These are phyloP conservation scores for Cladorrhinum sp. DNA, from an alignment of 2,329 filamentous ascomycete genomes.

Conservation along the genomic window DNA sequence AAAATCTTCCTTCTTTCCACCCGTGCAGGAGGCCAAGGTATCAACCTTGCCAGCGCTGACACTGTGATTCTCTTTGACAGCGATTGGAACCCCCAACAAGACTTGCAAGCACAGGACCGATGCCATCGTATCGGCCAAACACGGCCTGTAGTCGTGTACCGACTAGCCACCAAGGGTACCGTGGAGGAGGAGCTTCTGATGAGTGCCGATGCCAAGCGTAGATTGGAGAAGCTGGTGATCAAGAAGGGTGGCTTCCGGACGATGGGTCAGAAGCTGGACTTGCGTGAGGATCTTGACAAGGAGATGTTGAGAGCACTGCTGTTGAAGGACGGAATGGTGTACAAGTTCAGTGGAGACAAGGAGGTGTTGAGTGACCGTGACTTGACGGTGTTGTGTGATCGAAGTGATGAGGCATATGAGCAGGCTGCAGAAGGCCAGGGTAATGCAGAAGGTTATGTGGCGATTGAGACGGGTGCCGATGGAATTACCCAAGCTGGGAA, in stretches of 20 bases:
- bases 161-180: slow-evolving; percentile 87
- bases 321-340: slow-evolving; percentile 69
- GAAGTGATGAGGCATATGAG: slow-evolving; percentile 60
- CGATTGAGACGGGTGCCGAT: slow-evolving; percentile 70
- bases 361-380: slow-evolving; percentile 73
- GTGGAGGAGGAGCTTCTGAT: slow-evolving; percentile 85
- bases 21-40: slow-evolving; percentile 88
- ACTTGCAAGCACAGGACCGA: slow-evolving; percentile 93
- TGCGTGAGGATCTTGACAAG: slow-evolving; percentile 53
- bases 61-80: slow-evolving; percentile 88
- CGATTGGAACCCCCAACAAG: slow-evolving; percentile 95
- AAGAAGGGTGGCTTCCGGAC: slow-evolving; percentile 83
- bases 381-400: slow-evolving; percentile 69
- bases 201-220: slow-evolving; percentile 85
- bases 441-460: slow-evolving; percentile 66
- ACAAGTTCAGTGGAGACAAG: slow-evolving; percentile 55
- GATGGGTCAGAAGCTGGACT: slow-evolving; percentile 59
- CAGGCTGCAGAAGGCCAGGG: slow-evolving; percentile 77
- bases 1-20: slow-evolving; percentile 87
- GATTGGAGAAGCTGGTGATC: slow-evolving; percentile 92
- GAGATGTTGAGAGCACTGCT: slow-evolving; percentile 62
- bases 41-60: slow-evolving; percentile 88
- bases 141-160: slow-evolving; percentile 86
- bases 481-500: slow-evolving; percentile 40
- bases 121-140: slow-evolving; percentile 94